Evolutionary conservation across 2,329 filamentous ascomycete species (phyloP), one percentile per base, ranked within the genome.

Genomic region (Fusarium piperis): DNA sequence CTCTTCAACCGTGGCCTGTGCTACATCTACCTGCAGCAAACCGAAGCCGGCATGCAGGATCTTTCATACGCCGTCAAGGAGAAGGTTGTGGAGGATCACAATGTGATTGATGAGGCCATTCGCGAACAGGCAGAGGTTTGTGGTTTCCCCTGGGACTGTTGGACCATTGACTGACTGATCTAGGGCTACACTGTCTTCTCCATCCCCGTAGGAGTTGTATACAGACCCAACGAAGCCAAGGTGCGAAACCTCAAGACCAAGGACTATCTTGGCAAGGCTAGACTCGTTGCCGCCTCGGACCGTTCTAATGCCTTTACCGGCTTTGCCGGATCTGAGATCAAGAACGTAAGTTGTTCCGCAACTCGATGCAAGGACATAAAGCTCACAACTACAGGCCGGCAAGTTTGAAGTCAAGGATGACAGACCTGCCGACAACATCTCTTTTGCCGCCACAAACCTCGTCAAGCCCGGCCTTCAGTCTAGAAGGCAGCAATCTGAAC

Each of bases 161-260:
- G 8, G n/a, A 9, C 3, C 16, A 18, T 61, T 30, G 23, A 55
- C 77, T 85, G 67, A 84, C 71, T 62, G 41, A 15, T 62, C 36
- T 68, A 97, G 93, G 96, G 95, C 52, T 99, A 99, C 79, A 98
- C 96, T 1, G 96, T 99, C 44, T 99, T 99, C 83, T 98, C 95
- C 0, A 98, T 98, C 59, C 96, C 96, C 1, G 95, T 98, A 13
- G 96, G 96, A 26, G 93, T 98, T 33, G 89, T 99, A 16, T 99
- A 98, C 82, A 88, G 96, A 65, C 96, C 96, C 23, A 98, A 98
- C 79, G 95, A 97, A 78, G 95, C 96, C 71, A 99, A 99, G 83
- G 96, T 99, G 74, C 97, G 97, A 83, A 99, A 99, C 78, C 86
- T 99, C 77, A 97, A 98, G 85, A 94, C 94, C 23, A 98, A 98